A percentile compares a stretch with the other conserved stretches of the same genome.
Conservation (phyloP, 2,329 filamentous ascomycete genomes). For the Botrytis pseudocinerea region DNA sequence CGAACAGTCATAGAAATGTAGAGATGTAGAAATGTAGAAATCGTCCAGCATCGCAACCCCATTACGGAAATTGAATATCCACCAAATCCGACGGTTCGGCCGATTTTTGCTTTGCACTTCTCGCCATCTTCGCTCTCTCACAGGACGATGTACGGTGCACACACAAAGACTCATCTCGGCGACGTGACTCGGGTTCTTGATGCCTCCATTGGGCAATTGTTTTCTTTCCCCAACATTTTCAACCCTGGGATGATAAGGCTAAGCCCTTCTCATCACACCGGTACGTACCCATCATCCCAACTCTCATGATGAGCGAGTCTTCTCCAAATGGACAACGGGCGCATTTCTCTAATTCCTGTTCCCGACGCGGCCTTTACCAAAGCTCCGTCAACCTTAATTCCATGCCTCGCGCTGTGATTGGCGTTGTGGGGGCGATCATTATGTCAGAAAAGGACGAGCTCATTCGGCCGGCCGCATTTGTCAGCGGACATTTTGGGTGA, state of each 20-base stretch:
- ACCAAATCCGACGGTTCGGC: constrained; percentile 2
- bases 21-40: neutral
- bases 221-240: neutral
- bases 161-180: neutral
- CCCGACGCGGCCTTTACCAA: constrained; percentile 11
- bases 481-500: constrained; percentile 2
- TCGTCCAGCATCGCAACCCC: neutral
- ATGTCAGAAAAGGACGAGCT: neutral
- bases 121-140: neutral
- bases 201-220: neutral
- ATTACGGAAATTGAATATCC: neutral
- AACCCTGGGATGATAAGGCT: neutral
- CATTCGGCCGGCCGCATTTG: neutral
- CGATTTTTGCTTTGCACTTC: neutral
- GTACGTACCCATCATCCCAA: neutral
- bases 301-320: neutral
- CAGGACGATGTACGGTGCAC: neutral
- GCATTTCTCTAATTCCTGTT: neutral
- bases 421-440: neutral
- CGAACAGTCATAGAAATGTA: constrained; percentile 15
- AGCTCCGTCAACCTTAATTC: constrained; percentile 15
- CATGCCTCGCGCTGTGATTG: neutral
- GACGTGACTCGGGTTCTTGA: neutral
- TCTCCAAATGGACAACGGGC: neutral
- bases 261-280: neutral